Conservation (phyloP, 768 basidiomycete genomes). For the Gelatoporia subvermispora region DNA sequence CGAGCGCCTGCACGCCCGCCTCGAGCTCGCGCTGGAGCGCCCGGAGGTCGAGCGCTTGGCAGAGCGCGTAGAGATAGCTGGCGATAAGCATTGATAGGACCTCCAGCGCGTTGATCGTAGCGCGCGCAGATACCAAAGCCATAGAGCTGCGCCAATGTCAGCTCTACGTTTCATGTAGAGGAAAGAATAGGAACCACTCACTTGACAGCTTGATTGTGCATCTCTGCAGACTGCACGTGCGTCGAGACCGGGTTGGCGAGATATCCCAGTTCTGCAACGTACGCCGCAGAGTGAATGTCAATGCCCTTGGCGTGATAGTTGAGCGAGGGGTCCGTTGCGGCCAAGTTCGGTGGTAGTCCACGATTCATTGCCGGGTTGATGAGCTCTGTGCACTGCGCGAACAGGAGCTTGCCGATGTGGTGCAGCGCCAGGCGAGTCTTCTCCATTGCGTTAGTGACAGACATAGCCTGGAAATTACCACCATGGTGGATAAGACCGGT, state of each 20-base stretch:
- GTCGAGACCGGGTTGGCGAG: conserved; percentile 83
- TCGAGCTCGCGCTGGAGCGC: conserved; percentile 67
- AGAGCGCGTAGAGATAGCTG: conserved; percentile 71
- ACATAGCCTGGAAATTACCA: conserved; percentile 88
- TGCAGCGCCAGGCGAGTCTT: conserved; percentile 63
- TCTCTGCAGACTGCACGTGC: conserved; percentile 82
- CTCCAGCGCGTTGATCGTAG: conserved; percentile 73
- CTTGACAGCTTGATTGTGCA: conserved; percentile 93
- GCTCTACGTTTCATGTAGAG: neutral
- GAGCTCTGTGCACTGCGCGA: conserved; percentile 59
- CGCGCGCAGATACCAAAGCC: conserved; percentile 78
- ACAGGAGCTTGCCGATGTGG: conserved; percentile 47
- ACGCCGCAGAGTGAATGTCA: conserved; percentile 80
- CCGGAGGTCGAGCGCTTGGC: conserved; percentile 85
- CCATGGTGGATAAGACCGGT: conserved; percentile 69
- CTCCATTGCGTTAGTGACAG: conserved; percentile 84
- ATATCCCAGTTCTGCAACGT: conserved; percentile 76
- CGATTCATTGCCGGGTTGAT: conserved; percentile 81
- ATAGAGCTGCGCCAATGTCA: conserved; percentile 52
- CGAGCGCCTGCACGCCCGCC: conserved; percentile 41
- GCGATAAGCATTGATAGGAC: conserved; percentile 71
- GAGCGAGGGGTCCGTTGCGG: conserved; percentile 74
- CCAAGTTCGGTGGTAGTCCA: conserved; percentile 75
- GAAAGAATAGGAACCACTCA: conserved; percentile 30
- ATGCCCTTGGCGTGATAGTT: conserved; percentile 84